Evolutionary conservation across 495 filamentous ascomycete species (phyloP), one percentile per base, ranked within the genome.

Genomic region (Aspergillus baeticus): DNA sequence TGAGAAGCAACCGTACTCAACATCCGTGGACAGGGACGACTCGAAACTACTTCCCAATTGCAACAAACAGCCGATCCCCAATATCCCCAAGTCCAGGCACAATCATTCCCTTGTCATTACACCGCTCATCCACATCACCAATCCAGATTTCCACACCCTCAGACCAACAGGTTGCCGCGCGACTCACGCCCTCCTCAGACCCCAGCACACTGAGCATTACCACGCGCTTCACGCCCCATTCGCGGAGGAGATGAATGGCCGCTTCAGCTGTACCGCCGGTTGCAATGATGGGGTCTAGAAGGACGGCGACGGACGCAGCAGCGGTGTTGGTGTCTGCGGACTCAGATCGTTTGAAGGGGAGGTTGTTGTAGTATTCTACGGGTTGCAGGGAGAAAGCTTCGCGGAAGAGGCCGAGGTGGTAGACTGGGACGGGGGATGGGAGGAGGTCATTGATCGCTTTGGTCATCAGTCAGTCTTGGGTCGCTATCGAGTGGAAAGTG

Each of bases 321-420:
- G 80, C 77, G 3, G 67, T 69, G 43, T 77, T 73, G 38, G 51
- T 55, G 18, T 62, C 64, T 26, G 61, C 69, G 8, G 58, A 71
- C 54, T 47, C 63, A 57, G 62, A 63, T 31, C 60, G 75, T 64
- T 91, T 84, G 70, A 90, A 88, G 34, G 93, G 92, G 17, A 98
- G 88, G 72, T 98, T 98, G 76, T 85, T 98, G 79, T 98, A 98
- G 81, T 98, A 98, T 75, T 98, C 93, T 44, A 98, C 93, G 0
- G 93, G 92, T 48, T 88, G 82, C 23, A 96, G 85, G 34, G 88
- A 89, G 56, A 83, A 81, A 29, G 86, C 87, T 65, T 96, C 93
- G 63, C 93, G 88, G 76, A 89, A 98, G 57, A 98, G 85, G 41
- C 93, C 93, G 20, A 98, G 86, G 70, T 98, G 93, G 74, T 98